Conservation (phyloP, 2,329 filamentous ascomycete species). For the Thelonectria discophora region DNA sequence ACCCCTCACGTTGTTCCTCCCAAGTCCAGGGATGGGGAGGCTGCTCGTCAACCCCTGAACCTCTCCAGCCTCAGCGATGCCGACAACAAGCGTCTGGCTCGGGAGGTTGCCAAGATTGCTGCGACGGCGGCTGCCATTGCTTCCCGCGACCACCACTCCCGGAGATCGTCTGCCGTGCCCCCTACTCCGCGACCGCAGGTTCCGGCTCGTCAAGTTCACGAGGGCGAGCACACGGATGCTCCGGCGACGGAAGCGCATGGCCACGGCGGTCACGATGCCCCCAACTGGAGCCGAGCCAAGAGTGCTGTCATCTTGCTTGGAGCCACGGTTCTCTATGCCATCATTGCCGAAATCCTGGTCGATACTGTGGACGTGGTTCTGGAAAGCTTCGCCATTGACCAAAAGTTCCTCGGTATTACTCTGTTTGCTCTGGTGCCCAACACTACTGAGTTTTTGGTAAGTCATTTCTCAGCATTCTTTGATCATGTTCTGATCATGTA, state of each 20-base stretch:
- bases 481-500: too few relatives aligned
- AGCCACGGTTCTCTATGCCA: slow-evolving; percentile 91
- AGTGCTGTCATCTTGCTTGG: slow-evolving; percentile 88
- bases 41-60: slow-evolving; percentile 55
- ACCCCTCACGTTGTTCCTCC: slow-evolving; percentile 82
- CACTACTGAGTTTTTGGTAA: slow-evolving; percentile 94
- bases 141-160: slow-evolving; percentile 71
- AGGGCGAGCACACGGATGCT: slow-evolving; percentile 38
- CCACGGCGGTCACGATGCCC: slow-evolving; percentile 90
- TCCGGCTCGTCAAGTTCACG: slow-evolving; percentile 46
- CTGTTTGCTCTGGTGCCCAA: slow-evolving; percentile 97
- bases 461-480: slow-evolving; percentile 41
- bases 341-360: slow-evolving; percentile 96
- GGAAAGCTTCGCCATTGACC: slow-evolving; percentile 88
- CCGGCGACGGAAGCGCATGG: slow-evolving; percentile 48
- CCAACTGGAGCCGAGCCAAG: slow-evolving; percentile 95
- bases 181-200: slow-evolving; percentile 38
- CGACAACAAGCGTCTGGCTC: slow-evolving; percentile 82
- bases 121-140: slow-evolving; percentile 90
- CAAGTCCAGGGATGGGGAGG: slow-evolving; percentile 60
- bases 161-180: slow-evolving; percentile 49
- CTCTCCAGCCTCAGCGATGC: slow-evolving; percentile 80
- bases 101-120: slow-evolving; percentile 92
- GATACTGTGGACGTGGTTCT: slow-evolving; percentile 97
- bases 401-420: slow-evolving; percentile 97